Evolutionary conservation across 2,329 filamentous ascomycete genomes (phyloP).

Genomic region (Colletotrichum theobromicola): DNA sequence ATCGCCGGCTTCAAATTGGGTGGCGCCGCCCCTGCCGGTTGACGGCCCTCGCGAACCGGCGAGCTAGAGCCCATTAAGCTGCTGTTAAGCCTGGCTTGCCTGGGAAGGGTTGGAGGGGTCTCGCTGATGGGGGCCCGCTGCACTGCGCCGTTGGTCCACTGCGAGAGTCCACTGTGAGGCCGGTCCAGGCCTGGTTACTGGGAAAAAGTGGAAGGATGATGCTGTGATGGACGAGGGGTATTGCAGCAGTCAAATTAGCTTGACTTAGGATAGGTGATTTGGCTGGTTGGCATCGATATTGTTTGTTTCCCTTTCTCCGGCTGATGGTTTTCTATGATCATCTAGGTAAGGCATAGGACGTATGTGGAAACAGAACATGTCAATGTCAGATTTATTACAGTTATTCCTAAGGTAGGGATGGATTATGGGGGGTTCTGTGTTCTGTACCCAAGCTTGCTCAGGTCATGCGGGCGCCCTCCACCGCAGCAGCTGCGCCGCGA

Average conservation of each 20-base stretch:
- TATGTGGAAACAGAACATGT: not conserved
- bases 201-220: not conserved
- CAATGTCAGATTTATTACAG: too few species aligned
- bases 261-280: not conserved
- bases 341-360: not conserved
- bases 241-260: not conserved
- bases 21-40: not conserved
- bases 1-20: conserved; percentile 1
- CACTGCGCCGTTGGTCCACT: not conserved
- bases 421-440: not conserved
- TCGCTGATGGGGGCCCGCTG: not conserved
- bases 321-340: not conserved
- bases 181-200: not conserved
- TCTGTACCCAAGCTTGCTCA: too few species aligned
- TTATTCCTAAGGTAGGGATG: too few species aligned
- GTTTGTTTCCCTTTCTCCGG: not conserved
- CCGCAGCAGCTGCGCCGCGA: not conserved
- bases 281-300: not conserved
- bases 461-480: not conserved
- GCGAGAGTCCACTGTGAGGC: not conserved
- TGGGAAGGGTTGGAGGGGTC: not conserved
- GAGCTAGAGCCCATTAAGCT: not conserved
- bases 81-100: not conserved
- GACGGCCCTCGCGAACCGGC: conserved; percentile 6
- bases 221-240: not conserved